Evolutionary conservation across 2,329 filamentous ascomycete species (phyloP), one percentile per base, ranked within the genome.

Genomic region (Botrytis squamosa): DNA sequence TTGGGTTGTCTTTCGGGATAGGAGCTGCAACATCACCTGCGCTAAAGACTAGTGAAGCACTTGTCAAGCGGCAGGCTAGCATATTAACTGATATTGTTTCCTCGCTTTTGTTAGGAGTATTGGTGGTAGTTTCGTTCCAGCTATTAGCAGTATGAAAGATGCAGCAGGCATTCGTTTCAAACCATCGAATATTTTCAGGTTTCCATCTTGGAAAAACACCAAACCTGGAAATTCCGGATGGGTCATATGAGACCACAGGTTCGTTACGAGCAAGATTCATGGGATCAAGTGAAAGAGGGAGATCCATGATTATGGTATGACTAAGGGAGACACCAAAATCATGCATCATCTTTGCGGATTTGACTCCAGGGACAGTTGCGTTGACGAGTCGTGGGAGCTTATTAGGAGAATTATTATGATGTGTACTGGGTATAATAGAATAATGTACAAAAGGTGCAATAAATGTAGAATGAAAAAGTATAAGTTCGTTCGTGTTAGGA

Each of bases 71-170:
- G 76, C 91, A 93, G 2, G 87, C 88, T 1, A 93, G 83, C 78
- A 93, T 86, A 77, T 90, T 89, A 7, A 93, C 88, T 0, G 84
- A 83, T 25, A 78, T 78, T 0, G 84, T 77, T 74, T 83, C 77
- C 76, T 77, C 14, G 74, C 18, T 79, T 78, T 33, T 80, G 29
- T 74, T 75, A 3, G 55, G 44, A 6, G 70, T 52, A 42, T 76
- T 76, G 1, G 78, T 40, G 25, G 81, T 75, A 2, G 80, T 76
- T 6, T 86, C 85, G 70, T 92, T 89, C 91, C 91, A 93, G 2
- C 88, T 88, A 76, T 92, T 93, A 0, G 90, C 91, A 0, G 90
- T 92, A 77, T 93, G 91, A 75, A 93, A 92, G 63, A 93, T 91
- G 77, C 90, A 89, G 77, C 90, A 93, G 9, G 89, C 85, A 18